These are phyloP conservation scores for Rhizopus delemar DNA, from an alignment of 371 early-diverging fungal species.

Conservation along the genomic window DNA sequence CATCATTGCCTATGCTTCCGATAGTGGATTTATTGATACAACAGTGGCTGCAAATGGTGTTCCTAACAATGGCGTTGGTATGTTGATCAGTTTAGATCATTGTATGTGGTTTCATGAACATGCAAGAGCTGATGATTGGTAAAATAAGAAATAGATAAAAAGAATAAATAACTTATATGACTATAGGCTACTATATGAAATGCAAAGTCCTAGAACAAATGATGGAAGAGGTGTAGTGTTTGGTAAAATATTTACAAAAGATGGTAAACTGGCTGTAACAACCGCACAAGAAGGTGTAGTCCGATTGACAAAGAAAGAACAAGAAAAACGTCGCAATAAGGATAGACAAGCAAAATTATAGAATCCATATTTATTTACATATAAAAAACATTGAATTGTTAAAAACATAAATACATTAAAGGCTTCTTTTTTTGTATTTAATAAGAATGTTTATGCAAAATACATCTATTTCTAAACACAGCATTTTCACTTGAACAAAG, in stretches of 20 bases:
- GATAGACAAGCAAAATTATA: slow-evolving; percentile 11
- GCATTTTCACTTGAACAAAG: no score
- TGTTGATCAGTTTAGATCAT: slow-evolving; percentile 86
- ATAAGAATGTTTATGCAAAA: no score
- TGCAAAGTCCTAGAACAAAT: slow-evolving; percentile 74
- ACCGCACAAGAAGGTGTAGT: slow-evolving; percentile 76
- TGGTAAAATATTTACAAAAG: slow-evolving; percentile 78
- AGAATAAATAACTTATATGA: not conserved
- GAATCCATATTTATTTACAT: not conserved
- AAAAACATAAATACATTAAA: no score
- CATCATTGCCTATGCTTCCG: slow-evolving; percentile 56
- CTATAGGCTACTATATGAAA: slow-evolving; percentile 68
- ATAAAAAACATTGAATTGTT: not conserved
- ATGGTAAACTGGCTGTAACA: slow-evolving; percentile 78
- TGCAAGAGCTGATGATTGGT: slow-evolving; percentile 88
- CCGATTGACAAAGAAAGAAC: slow-evolving; percentile 43
- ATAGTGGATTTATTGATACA: slow-evolving; percentile 67
- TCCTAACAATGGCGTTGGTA: slow-evolving; percentile 54
- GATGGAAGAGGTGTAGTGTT: slow-evolving; percentile 77
- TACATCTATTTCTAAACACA: no score
- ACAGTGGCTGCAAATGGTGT: slow-evolving; percentile 62
- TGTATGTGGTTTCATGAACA: slow-evolving; percentile 93
- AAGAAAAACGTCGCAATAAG: slow-evolving; percentile 12
- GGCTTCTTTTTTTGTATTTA: no score
- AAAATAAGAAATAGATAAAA: slow-evolving; percentile 9